A percentile compares a stretch with the other conserved stretches of the same genome.
Conservation (phyloP, 139 green algal species). For the Chlorella ohadii region DNA sequence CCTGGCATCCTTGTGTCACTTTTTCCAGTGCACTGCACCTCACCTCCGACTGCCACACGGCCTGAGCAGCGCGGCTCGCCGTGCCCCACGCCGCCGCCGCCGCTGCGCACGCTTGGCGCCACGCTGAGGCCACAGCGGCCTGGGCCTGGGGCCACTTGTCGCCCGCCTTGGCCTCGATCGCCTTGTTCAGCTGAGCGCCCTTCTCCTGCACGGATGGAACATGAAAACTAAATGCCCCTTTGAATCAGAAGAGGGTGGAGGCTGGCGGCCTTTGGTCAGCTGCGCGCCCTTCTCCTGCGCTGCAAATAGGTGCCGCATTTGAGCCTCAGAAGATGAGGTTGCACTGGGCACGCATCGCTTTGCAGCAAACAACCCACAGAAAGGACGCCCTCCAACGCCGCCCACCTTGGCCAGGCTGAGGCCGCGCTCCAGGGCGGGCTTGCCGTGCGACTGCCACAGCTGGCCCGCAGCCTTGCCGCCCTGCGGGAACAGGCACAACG, state of each 20-base stretch:
- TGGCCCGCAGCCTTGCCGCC: not conserved
- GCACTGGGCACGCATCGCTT: too few relatives aligned
- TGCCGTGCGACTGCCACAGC: not conserved
- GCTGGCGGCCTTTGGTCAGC: too few relatives aligned
- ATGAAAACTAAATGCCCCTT: too few relatives aligned
- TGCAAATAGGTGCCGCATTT: too few relatives aligned
- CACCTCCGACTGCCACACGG: slow-evolving; percentile 4
- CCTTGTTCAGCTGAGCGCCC: slow-evolving; percentile 1
- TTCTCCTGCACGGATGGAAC: not conserved
- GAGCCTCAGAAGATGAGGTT: too few relatives aligned
- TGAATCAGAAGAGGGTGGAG: too few relatives aligned
- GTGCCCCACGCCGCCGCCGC: not conserved
- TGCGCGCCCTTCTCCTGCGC: too few relatives aligned
- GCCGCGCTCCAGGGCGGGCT: slow-evolving; percentile 2
- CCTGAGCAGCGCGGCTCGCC: not conserved
- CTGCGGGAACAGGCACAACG: not conserved
- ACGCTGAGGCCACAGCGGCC: not conserved
- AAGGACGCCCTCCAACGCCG: too few relatives aligned
- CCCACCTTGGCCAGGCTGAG: not conserved
- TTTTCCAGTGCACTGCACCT: too few relatives aligned
- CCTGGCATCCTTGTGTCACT: too few relatives aligned
- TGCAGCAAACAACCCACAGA: too few relatives aligned
- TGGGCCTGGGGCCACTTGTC: slow-evolving; percentile 20
- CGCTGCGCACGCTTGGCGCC: not conserved
- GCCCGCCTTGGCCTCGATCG: slow-evolving; percentile 3